Evolutionary conservation across 1,139 yeast genomes (phyloP), one percentile per base, ranked within the genome.

Genomic region (Nadsonia commutata): DNA sequence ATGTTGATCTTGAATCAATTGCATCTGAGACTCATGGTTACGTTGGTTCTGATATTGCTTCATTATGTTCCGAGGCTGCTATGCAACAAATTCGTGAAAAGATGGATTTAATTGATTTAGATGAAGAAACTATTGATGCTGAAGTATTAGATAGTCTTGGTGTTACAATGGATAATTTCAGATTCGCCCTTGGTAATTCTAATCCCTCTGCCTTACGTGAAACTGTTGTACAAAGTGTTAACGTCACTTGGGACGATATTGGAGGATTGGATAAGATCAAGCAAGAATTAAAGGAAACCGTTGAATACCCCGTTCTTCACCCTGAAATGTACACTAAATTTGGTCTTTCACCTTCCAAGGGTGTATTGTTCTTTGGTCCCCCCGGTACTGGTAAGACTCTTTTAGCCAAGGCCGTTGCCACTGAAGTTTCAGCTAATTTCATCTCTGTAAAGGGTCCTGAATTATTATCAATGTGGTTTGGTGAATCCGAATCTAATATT

Each of bases 321-420:
- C 97, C 99, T 63, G 98, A 90, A 60, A 95, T 88, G 74, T 90
- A 86, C 69, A 85, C 93, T 67, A 90, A 90, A 70, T 88, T 90
- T 62, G 98, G 98, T 51, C 76, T 90, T 65, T 80, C 97, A 18
- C 98, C 98, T 45, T 78, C 97, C 43, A 88, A 88, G 70, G 99
- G 99, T 70, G 97, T 90, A 53, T 72, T 93, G 62, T 90, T 93
- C 72, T 90, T 83, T 65, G 99, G 99, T 56, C 98, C 98, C 46
- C 98, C 98, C 49, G 98, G 98, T 80, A 88, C 97, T 51, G 98
- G 98, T 84, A 88, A 88, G 68, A 88, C 98, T 5, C 71, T 90
- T 58, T 74, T 90, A 56, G 98, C 98, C 40, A 90, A 90, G 67
- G 98, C 98, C 41, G 96, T 90, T 54, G 97, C 98, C 41, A 88